These are phyloP conservation scores for Fusarium sp. DNA, from an alignment of 2,329 filamentous ascomycete genomes.

Conservation along the genomic window DNA sequence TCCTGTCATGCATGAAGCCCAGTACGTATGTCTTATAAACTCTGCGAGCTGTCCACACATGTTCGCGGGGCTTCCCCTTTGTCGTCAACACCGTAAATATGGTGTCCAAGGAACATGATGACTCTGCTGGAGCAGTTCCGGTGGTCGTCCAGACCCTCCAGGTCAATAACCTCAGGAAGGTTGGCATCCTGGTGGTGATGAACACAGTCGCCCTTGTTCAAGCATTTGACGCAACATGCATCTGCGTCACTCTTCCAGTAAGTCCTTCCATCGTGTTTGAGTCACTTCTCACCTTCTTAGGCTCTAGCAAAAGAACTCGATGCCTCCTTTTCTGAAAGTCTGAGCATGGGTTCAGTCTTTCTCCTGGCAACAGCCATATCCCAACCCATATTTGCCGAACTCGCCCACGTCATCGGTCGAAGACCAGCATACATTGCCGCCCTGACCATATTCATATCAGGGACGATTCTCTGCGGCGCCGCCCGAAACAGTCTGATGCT, in stretches of 20 bases:
- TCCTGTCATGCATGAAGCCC: neutral
- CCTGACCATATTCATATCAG: constrained; percentile 52
- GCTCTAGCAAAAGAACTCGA: constrained; percentile 41
- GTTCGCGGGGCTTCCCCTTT: neutral
- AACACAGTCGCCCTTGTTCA: constrained; percentile 37
- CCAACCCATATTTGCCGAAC: constrained; percentile 60
- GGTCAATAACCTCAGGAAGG: constrained; percentile 10
- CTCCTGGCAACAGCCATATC: constrained; percentile 73
- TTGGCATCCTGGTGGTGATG: constrained; percentile 37
- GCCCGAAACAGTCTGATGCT: constrained; percentile 47
- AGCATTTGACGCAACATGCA: constrained; percentile 45
- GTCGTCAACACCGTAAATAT: neutral
- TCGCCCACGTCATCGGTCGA: constrained; percentile 52
- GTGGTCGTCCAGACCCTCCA: neutral
- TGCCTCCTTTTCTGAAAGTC: constrained; percentile 39
- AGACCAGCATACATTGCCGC: constrained; percentile 43
- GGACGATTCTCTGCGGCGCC: constrained; percentile 54
- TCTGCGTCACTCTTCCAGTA: constrained; percentile 46
- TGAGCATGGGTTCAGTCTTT: constrained; percentile 70
- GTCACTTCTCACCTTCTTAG: constrained; percentile 7
- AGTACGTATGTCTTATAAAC: neutral
- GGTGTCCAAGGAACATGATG: neutral
- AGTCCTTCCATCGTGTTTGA: neutral
- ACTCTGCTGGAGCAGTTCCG: neutral
- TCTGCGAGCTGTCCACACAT: neutral